Evolutionary conservation across 1,284 basidiomycete genomes (phyloP), one percentile per base, ranked within the genome.

Genomic region (Dichomitus squalens): DNA sequence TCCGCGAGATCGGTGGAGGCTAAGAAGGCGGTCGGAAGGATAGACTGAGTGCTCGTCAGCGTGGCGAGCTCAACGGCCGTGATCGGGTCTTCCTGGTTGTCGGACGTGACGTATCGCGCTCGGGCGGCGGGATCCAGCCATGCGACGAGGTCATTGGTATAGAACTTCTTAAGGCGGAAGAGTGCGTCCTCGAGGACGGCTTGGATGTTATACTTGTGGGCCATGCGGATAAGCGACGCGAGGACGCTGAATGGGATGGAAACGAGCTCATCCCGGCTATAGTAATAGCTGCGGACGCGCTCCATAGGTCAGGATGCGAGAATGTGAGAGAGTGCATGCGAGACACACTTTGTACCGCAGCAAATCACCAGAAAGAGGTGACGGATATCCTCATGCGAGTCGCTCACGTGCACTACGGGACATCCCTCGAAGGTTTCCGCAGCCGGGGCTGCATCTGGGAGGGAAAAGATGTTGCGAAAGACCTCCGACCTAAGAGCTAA

Each of bases 381-480:
- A n/a, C 48, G 50, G 14, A 66, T 43, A 18, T 66, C 65, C 3
- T 46, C 18, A 2, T 61, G 55, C 8, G 48, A 44, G 40, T 66
- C 65, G 21, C 50, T 49, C 7, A 66, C 27, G 8, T 54, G 44
- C 16, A 66, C 59, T 1, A 58, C 21, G 4, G 64, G 58, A 49
- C 59, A 60, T 1, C 49, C 64, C 2, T 63, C 64, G 7, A 65
- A 47, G 12, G 21, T 53, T 12, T 57, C 61, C 12, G 27, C 34
- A n/a, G 41, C 41, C 14, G 52, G 49, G 4, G 36, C 44, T n/a
- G 57, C 47, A n/a, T 53, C 52, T 4, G 60, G 57, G 12, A 64
- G 39, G 4, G 21, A 40, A 52, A 66, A 61, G 35, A 65, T 47
- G 40, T 59, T 64, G 20, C 58, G 52, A 39, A 67, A 66, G 1